These are phyloP conservation scores for Monilinia laxa DNA, from an alignment of 2,329 filamentous ascomycete genomes.

Conservation along the genomic window DNA sequence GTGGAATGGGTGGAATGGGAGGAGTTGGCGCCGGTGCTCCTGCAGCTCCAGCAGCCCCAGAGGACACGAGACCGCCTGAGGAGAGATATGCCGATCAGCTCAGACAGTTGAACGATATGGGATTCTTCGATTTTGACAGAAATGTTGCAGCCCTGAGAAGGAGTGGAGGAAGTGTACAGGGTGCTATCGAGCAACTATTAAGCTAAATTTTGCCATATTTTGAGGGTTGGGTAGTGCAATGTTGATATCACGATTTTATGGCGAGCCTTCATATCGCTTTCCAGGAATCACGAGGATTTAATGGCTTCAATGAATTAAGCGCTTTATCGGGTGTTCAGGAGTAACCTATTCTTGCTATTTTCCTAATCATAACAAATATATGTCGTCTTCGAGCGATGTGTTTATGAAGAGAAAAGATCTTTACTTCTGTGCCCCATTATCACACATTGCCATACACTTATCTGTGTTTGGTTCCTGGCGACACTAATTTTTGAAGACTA, in stretches of 20 bases:
- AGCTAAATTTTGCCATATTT: slow-evolving; percentile 24
- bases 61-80: slow-evolving; percentile 86
- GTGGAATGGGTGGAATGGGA: slow-evolving; percentile 22
- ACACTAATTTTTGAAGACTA: neutral
- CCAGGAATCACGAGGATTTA: slow-evolving; percentile 1
- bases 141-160: slow-evolving; percentile 86
- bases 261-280: neutral
- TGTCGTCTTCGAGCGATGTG: neutral
- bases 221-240: neutral
- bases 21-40: slow-evolving; percentile 47
- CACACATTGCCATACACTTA: neutral
- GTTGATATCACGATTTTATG: slow-evolving; percentile 15
- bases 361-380: neutral
- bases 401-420: neutral
- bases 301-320: slow-evolving; percentile 11
- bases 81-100: slow-evolving; percentile 90
- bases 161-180: slow-evolving; percentile 91
- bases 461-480: neutral
- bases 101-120: slow-evolving; percentile 96
- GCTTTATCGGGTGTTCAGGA: slow-evolving; percentile 11
- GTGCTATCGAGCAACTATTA: slow-evolving; percentile 76
- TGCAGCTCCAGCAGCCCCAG: slow-evolving; percentile 62
- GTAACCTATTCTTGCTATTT: neutral
- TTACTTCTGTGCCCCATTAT: neutral
- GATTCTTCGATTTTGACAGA: slow-evolving; percentile 93